Evolutionary conservation across 1,284 basidiomycete species (phyloP), one percentile per base, ranked within the genome.

Genomic region (Omphalotus olearius): DNA sequence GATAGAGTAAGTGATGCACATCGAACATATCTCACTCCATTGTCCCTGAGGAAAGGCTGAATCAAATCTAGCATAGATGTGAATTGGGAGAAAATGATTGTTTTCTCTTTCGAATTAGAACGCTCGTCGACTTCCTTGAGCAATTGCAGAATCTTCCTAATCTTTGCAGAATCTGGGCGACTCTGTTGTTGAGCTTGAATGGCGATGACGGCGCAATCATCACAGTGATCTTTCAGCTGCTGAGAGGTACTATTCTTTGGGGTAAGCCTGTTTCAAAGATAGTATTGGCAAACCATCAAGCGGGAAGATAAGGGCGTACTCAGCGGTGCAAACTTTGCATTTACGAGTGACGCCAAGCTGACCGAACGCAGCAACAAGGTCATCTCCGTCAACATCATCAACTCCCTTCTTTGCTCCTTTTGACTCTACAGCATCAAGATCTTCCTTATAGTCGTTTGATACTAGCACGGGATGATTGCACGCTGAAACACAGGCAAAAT

Each of bases 401-500:
- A 75, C 73, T 23, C 74, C 75, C 43, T 75, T 76, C 60, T 80
- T 75, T 0, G 75, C 69, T 1, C 72, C 65, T 56, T 76, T 80
- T 1, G 83, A 76, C n/a, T 88, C 83, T 0, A 91, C 70, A 0
- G 85, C 90, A 47, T 90, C 88, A 13, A 75, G 69, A 60, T 93
- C 91, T 6, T 75, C 70, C 58, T 76, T 78, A 60, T 88, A 86
- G 57, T 91, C 85, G 52, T 85, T 82, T 1, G 84, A 80, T 13
- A 95, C 83, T 9, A 97, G 77, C 0, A 81, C 76, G 0, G 93
- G 93, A 62, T 97, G 94, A 59, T 92, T 88, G 64, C 93, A 96
- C 0, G 93, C 93, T 94, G 23, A 54, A 10, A 40, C 18, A 18
- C 18, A 9, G 17, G 18, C 33, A 4, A 11, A 4, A n/a, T 14